Base-by-base conservation (phyloP, 352 stramenopile species). In the Phytophthora multivora region DNA sequence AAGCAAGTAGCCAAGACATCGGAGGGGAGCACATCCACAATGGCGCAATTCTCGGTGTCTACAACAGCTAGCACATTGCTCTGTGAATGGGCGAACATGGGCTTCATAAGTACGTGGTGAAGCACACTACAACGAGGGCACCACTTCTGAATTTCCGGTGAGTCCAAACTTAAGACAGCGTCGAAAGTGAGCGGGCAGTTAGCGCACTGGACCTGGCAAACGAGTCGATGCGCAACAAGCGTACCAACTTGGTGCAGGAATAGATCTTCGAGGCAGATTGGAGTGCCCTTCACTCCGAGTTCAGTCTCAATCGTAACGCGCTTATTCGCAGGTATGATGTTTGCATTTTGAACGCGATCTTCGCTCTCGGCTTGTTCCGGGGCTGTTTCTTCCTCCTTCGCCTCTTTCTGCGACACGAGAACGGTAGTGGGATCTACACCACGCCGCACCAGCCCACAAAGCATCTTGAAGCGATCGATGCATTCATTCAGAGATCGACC, bases 191-290 rank as follows among this genome's bases (percentile, higher is more conserved):
- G 72, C 2, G 86, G 86, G 21, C 86, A 95, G 40, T 93, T 84
- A 18, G 48, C 54, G 45, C 86, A 95, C 52, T 88, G 80, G 26
- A 91, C 54, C 50, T 91, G 80, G 45, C 77, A 89, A 16, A 84
- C 62, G 9, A 92, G 46, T 12, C 67, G 72, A 60, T 93, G 84
- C 16, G 75, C 69, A 23, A 91, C 67, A 28, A 93, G 63, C n/a
- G 84, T 95, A 19, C 86, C 86, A 40, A 92, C 76, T 63, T 90
- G 60, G 54, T 93, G 73, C 18, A 95, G 64, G 56, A 95, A 93
- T 13, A 95, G 54, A 36, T 89, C 73, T 21, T 88, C 77, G 10
- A 95, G 56, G 9, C 59, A 69, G 36, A 95, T 71, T 50, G 80
- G 75, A 26, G 73, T 79, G 2, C 84, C 86, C 16, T 71, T 72